Percentiles rank a stretch among this genome's conserved stretches.
Evolutionary conservation across 2,329 filamentous ascomycete species (phyloP).

Genomic region (Pseudocercospora eumusae): DNA sequence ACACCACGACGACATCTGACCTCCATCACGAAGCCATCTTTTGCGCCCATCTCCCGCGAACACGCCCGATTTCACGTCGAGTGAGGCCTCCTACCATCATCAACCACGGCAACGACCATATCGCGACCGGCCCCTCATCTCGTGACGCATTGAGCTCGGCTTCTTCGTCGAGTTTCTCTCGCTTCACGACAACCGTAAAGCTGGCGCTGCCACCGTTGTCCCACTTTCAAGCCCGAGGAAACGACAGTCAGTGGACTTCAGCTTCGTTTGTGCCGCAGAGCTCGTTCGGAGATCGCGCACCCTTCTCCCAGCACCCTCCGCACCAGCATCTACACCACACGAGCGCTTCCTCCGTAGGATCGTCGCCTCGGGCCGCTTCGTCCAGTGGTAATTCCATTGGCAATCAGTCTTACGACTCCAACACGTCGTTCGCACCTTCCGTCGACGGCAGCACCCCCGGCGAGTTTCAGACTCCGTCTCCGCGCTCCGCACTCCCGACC

Average conservation of each 20-base stretch:
- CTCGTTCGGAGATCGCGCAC: constrained; percentile 73
- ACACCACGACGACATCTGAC: constrained; percentile 22
- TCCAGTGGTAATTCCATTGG: constrained; percentile 61
- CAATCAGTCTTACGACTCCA: constrained; percentile 50
- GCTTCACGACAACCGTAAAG: constrained; percentile 65
- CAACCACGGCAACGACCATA: constrained; percentile 1
- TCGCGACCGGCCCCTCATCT: neutral
- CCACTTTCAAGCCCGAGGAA: constrained; percentile 77
- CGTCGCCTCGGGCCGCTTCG: constrained; percentile 74
- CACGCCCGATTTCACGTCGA: neutral
- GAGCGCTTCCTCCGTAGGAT: constrained; percentile 67
- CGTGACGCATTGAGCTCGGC: constrained; percentile 23
- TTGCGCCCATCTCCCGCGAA: neutral
- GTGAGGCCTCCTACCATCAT: neutral
- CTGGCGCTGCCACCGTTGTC: constrained; percentile 91
- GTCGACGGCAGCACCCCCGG: constrained; percentile 47
- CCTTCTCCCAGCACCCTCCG: constrained; percentile 39
- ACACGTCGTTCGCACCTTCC: constrained; percentile 59
- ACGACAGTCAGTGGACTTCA: constrained; percentile 70
- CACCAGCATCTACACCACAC: constrained; percentile 59
- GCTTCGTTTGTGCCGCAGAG: constrained; percentile 63
- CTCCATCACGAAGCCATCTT: constrained; percentile 3
- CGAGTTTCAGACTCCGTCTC: constrained; percentile 72
- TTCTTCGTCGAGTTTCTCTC: constrained; percentile 23
- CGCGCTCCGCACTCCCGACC: constrained; percentile 56